Base-by-base conservation (phyloP, 75 land plant genomes). In the Cupressus sempervirens region DNA sequence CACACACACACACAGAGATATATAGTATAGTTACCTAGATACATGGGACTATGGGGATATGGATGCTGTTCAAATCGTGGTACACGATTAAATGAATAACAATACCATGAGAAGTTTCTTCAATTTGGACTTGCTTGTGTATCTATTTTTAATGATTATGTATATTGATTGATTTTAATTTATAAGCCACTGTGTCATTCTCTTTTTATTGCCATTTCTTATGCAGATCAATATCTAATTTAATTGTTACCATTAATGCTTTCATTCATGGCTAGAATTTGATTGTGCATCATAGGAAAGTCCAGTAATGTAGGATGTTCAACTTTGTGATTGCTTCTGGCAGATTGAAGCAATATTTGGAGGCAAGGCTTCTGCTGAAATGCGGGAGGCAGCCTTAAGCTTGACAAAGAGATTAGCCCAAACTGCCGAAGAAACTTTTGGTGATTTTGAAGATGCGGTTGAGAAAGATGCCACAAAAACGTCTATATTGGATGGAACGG, bases 391-490 rank as follows among this genome's bases (percentile, higher is more conserved):
- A 70, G 96, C 94, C 32, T 82, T 88, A 52, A 87, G 91, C 54
- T 87, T 97, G 86, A 96, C 94, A 84, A 93, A 92, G 85, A 87
- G 91, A 83, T 87, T 97, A 80, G 96, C 98, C 3, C 99, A 93
- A 87, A 94, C 99, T 52, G 97, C 98, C 58, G 90, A 91, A 83
- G 98, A 97, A 54, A 97, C 96, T 32, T 94, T 97, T 89, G 91
- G 91, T 88, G 99, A 96, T 87, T 97, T 96, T 91, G 93, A 91
- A 88, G 99, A 95, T 62, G 96, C 94, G 16, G 98, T 97, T 84
- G 99, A 95, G 86, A 97, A 97, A 80, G 99, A 97, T 90, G 94
- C 96, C 12, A 92, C 98, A 40, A 97, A 93, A 86, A 97, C 96
- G 32, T 87, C 93, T 20, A 98, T 97, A 45, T 53, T 82, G 72